Base-by-base conservation (phyloP, 306 rosid genomes). In the Acacia confusa region DNA sequence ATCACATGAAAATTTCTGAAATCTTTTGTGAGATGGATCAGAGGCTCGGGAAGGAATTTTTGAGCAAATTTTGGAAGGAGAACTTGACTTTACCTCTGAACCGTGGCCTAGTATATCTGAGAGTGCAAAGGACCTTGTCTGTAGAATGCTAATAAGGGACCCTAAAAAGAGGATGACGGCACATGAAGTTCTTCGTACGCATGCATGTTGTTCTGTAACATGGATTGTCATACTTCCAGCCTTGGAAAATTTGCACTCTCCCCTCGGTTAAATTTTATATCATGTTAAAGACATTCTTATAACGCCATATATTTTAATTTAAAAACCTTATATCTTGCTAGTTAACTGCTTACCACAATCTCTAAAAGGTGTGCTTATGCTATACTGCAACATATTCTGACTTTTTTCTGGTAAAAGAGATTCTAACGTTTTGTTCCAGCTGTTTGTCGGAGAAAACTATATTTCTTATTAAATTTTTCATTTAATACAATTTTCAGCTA, bases 81-180 rank as follows among this genome's bases (percentile, higher is more conserved):
- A 67, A 67, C 72, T 36, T 67, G 72, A 67, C 47, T 67, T 67
- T 10, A 19, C 38, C 15, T 67, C 72, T 67, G 72, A 67, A 67
- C 72, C 72, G 9, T 67, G 72, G 72, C 72, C 72, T 67, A 67
- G 72, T 6, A 67, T 67, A 17, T 67, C 72, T 66, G 72, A 66
- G 27, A 36, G 72, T 67, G 72, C 72, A 19, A 67, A 67, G 72
- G 47, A 67, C 38, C 71, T 66, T 32, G 45, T 66, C 47, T 47
- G 72, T 19, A 34, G 47, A 36, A 67, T 67, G 72, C 72, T 67
- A 7, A 9, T 20, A 67, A 67, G 47, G 27, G 72, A 67, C 72
- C 72, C 72, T 67, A 20, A 67, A 24, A 67, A 67, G 47, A 67
- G 72, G 47, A 34, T 36, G 72, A 34, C 72, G 10, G 72, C 72